Evolutionary conservation across 257 asterid species (phyloP), one percentile per base, ranked within the genome.

Genomic region (Cordia subcordata): DNA sequence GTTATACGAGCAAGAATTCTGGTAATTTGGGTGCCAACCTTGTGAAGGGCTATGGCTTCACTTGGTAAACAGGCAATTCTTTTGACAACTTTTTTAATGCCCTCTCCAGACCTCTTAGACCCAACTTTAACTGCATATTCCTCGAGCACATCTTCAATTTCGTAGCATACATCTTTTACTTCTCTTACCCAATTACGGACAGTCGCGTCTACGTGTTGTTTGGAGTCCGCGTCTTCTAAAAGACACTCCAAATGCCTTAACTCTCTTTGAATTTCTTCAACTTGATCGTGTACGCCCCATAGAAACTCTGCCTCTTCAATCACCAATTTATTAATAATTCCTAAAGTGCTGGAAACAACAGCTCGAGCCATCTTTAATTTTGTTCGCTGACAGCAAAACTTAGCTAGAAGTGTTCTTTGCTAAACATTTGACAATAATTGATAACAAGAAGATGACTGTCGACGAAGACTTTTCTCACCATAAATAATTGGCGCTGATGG

Each of bases 201-300:
- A 5, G 8, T 20, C 17, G 21, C 19, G 4, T 53, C 58, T 53
- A 1, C 15, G 4, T 10, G 4, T 53, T 53, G 58, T 53, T 35
- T 53, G 14, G 1, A 16, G 11, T 50, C 55, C 1, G 55, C 55
- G 0, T 50, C 55, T 50, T 5, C 18, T 10, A 50, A 5, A 9
- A 50, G 18, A 19, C 32, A 1, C 21, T 50, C 14, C 15, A 19
- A 16, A 13, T 0, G 0, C 11, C 13, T 3, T 23, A 50, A 16
- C 55, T 50, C 55, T 50, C 13, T 4, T 50, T 50, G 13, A 50
- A 50, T 14, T 50, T 50, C 22, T 27, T 0, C 11, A 18, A 58
- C 72, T 59, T 67, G 8, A 11, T 18, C 17, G 45, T 57, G 16
- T 32, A 68, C 62, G 0, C 72, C 72, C 19, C 39, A 27, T 33